Evolutionary conservation across 495 filamentous ascomycete genomes (phyloP), one percentile per base, ranked within the genome.

Genomic region (Astrothelium subdiscretum): DNA sequence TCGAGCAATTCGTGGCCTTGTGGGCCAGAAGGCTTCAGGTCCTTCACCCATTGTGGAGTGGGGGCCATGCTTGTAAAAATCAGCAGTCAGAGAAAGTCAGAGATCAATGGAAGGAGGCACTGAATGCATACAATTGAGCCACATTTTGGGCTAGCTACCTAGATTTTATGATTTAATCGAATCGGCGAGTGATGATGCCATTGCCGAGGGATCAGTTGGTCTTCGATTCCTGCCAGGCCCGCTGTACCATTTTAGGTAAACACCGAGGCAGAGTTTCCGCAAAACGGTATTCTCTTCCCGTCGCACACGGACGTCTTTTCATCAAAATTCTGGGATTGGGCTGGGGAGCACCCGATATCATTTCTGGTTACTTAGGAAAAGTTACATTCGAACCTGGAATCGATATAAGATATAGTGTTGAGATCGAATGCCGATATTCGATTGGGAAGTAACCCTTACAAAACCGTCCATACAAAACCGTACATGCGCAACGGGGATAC

Each of bases 11-110:
- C 82, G 54, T 74, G 73, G 51, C 84, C 84, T 62, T 86, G 83
- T 31, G 84, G 83, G 48, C 74, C 75, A 15, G 82, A 76, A 3
- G 84, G 84, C 73, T 81, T 83, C 44, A 88, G 74, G 57, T 79
- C 78, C 68, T 83, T 80, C 65, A 87, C 85, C 85, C 84, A 87
- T 71, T 77, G 74, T 59, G 84, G 84, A 59, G 75, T 77, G 60
- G 76, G 77, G 63, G 75, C 69, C 59, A 71, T 71, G 27, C 48
- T 20, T 12, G 15, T 6, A 29, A 29, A 27, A 29, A 27, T 27
- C 2, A 8, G 8, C 8, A 11, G 48, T 3, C 8, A 12, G 8
- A 5, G 12, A 24, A 15, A 8, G 24, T n/a, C n/a, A n/a, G n/a
- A n/a, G n/a, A n/a, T n/a, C 22, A 15, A 54, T 29, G 48, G 48